Evolutionary conservation across 2,329 filamentous ascomycete genomes (phyloP), one percentile per base, ranked within the genome.

Genomic region (Ceratocystis smalleyi): DNA sequence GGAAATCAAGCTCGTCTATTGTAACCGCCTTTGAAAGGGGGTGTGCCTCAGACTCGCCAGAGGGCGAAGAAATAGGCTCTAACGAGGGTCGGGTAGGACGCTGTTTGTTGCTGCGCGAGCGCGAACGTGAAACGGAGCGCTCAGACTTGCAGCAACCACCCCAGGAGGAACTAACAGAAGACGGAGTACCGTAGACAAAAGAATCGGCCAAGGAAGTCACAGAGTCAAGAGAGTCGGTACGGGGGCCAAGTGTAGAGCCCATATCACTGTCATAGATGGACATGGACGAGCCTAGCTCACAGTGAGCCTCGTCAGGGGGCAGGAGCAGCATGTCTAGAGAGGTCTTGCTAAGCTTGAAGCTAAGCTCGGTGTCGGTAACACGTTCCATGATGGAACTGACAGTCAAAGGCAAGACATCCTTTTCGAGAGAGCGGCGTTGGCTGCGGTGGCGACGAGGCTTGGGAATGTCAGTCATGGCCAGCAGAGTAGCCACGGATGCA

Each of bases 391-490:
- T 64, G 4, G 43, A 64, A 32, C 61, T 43, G 27, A 59, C 65
- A 43, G 62, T 66, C 62, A 66, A 59, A 22, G 57, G 63, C 40
- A 62, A n/a, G 40, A 15, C 15, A 22, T 55, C 27, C 71, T 85
- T 84, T 69, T 83, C 81, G 6, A 77, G 80, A 8, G 80, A 77
- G 57, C 79, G 77, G 12, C 79, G 79, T 47, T 49, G 45, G 40
- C 47, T 61, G n/a, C 65, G 47, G 27, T 32, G 35, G 17, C 65
- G 62, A 30, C 68, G 77, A 73, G 61, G 78, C 72, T 68, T 76
- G 2, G 81, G 83, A 61, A 86, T 86, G 67, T 77, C 79, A 35
- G 83, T 86, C 63, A 83, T 76, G 40, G 83, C 83, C 43, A 86
- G 75, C 32, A 86, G 74, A 12, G 82, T 81, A 5, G 82, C 82